A percentile compares a stretch with the other conserved stretches of the same genome.
phyloP scores from a whole-genome alignment of 805 yeast genomes.

The Yamadazyma laniorum region DNA sequence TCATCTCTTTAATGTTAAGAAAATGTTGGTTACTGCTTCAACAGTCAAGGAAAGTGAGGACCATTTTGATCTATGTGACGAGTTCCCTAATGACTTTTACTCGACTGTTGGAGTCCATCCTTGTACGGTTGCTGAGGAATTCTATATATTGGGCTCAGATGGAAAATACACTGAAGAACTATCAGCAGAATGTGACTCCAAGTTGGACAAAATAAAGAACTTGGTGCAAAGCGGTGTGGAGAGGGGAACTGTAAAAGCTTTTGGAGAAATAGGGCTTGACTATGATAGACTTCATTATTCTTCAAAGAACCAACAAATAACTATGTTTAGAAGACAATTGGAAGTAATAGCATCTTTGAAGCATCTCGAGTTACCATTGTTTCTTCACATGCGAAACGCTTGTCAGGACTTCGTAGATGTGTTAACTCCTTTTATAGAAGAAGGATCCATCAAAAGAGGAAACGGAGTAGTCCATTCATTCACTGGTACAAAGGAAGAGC shows the following conservation, averaged over 20 bases:
- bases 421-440: conserved; percentile 58
- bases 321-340: conserved; percentile 71
- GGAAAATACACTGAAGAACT: conserved; percentile 34
- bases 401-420: conserved; percentile 72
- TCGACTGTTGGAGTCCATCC: conserved; percentile 97
- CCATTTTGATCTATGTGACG: conserved; percentile 56
- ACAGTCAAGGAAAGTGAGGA: conserved; percentile 61
- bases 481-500: conserved; percentile 75
- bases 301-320: conserved; percentile 60
- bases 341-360: conserved; percentile 49
- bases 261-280: conserved; percentile 96
- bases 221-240: conserved; percentile 49
- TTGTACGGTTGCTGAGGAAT: conserved; percentile 62
- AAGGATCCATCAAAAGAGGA: conserved; percentile 38
- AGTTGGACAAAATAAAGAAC: conserved; percentile 47
- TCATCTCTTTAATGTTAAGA: conserved; percentile 56
- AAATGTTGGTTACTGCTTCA: conserved; percentile 82
- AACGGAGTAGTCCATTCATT: conserved; percentile 94
- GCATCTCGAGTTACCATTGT: conserved; percentile 64
- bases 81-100: conserved; percentile 31
- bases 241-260: conserved; percentile 63
- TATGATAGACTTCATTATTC: conserved; percentile 86
- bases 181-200: conserved; percentile 29
- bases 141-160: conserved; percentile 24
- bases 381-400: conserved; percentile 87